These are phyloP conservation scores for Agapanthus africanus DNA, from an alignment of 106 monocot genomes.

Conservation along the genomic window DNA sequence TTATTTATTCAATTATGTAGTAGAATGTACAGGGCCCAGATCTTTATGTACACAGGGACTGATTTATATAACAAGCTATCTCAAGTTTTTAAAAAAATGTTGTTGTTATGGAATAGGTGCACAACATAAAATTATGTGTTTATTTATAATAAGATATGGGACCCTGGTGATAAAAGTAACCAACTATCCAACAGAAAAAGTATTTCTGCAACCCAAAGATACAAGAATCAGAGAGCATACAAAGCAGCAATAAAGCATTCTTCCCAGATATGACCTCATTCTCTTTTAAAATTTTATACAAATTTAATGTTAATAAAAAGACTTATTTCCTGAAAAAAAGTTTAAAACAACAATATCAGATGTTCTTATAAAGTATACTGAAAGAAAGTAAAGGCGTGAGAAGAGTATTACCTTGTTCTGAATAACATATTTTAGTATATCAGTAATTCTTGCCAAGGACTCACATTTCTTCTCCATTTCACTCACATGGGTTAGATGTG, in stretches of 20 bases:
- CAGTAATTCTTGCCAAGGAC: slow-evolving; percentile 84
- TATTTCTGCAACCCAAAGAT: not conserved
- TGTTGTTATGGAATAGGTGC: not conserved
- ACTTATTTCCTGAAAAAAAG: too few species aligned
- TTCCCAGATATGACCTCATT: too few species aligned
- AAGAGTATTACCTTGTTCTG: slow-evolving; percentile 82
- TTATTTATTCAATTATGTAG: too few species aligned
- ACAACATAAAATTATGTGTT: not conserved
- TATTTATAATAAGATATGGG: not conserved
- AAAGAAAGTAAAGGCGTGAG: not conserved
- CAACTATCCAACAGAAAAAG: not conserved
- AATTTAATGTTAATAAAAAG: too few species aligned
- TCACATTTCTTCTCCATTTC: slow-evolving; percentile 99
- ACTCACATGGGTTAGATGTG: slow-evolving; percentile 96
- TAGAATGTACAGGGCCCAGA: not conserved
- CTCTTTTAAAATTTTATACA: too few species aligned
- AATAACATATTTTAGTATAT: slow-evolving; percentile 92
- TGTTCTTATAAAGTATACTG: not conserved
- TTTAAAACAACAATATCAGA: not conserved
- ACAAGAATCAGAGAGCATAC: not conserved
- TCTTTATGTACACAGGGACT: not conserved
- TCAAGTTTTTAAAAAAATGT: not conserved
- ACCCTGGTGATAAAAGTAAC: not conserved
- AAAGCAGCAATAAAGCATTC: too few species aligned
- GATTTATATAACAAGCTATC: not conserved